A percentile compares a stretch with the other conserved stretches of the same genome.
Conservation (phyloP, 2,329 filamentous ascomycete genomes). For the Conoideocrella luteorostrata region DNA sequence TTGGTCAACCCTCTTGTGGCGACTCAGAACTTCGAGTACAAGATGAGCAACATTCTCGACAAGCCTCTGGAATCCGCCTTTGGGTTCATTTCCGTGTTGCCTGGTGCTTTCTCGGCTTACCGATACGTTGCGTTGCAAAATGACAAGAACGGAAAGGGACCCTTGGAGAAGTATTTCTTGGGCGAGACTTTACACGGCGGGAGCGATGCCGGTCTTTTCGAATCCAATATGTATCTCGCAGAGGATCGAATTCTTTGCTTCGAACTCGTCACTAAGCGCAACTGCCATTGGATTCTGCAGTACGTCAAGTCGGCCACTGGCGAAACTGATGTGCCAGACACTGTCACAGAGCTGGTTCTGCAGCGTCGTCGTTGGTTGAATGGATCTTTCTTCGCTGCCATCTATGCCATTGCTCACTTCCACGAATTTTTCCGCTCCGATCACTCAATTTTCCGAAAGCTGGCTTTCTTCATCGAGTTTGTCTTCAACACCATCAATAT, state of each 20-base stretch:
- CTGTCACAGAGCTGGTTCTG: slow-evolving; percentile 88
- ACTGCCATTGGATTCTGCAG: slow-evolving; percentile 94
- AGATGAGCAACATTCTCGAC: slow-evolving; percentile 98
- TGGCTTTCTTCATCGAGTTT: slow-evolving; percentile 89
- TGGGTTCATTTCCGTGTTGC: slow-evolving; percentile 93
- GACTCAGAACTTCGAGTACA: slow-evolving; percentile 98
- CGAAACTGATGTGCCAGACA: slow-evolving; percentile 93
- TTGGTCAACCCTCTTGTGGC: slow-evolving; percentile 90
- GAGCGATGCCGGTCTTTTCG: slow-evolving; percentile 90
- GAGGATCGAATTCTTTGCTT: slow-evolving; percentile 99
- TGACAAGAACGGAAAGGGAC: slow-evolving; percentile 89
- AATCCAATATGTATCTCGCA: slow-evolving; percentile 97
- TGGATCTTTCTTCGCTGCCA: slow-evolving; percentile 94
- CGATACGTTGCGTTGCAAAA: slow-evolving; percentile 92
- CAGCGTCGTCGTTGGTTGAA: slow-evolving; percentile 97
- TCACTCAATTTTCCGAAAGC: slow-evolving; percentile 79
- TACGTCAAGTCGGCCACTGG: slow-evolving; percentile 97
- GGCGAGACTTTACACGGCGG: slow-evolving; percentile 94
- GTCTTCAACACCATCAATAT: slow-evolving; percentile 92
- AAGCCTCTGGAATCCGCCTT: slow-evolving; percentile 97
- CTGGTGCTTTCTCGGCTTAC: slow-evolving; percentile 97
- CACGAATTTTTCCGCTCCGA: slow-evolving; percentile 93
- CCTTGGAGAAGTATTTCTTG: slow-evolving; percentile 92
- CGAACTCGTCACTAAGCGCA: slow-evolving; percentile 94
- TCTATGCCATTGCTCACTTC: slow-evolving; percentile 92